Evolutionary conservation across 1,284 basidiomycete genomes (phyloP), one percentile per base, ranked within the genome.

Genomic region (Ganoderma lingzhi): DNA sequence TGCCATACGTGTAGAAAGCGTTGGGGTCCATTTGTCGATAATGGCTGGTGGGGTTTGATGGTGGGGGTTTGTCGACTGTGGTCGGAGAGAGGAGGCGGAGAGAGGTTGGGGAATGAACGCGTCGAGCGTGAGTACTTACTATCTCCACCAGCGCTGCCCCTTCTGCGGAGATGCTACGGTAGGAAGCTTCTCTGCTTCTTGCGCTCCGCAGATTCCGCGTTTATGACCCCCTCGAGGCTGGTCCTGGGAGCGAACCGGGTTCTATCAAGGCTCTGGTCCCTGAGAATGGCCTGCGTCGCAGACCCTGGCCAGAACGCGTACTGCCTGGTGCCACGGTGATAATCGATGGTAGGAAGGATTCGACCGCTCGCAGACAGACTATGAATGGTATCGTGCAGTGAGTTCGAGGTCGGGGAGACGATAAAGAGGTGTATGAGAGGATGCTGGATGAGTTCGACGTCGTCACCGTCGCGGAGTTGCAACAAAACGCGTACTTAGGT

Each of bases 101-200:
- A 32, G 30, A 35, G 53, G 28, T 35, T 15, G 53, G 53, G 30
- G 30, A 15, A 56, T 32, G 53, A 17, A 56, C 6, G 30, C 53
- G 30, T 56, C 30, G 53, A 56, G 53, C 53, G 53, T 56, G 53
- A 19, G 53, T 56, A 56, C 53, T 56, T 56, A 56, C 53, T 32
- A 56, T 56, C 30, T 14, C 14, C 30, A 30, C 30, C 12, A 56
- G 53, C 53, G 53, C 53, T 56, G 53, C 30, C 53, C 32, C 30
- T 15, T 32, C 53, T 17, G 15, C 53, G 32, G 53, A 12, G 28
- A 12, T 56, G 53, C 53, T 56, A 6, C 53, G 48, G 48, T 51
- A 51, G 48, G 48, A 51, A 56, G 30, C 53, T 35, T 56, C 53
- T 32, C 6, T 56, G 30, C 53, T 56, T 56, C 53, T 56, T 6